Percentiles rank a stretch among this genome's conserved stretches.
These are phyloP conservation scores for Peronospora destructor DNA, from an alignment of 352 stramenopile genomes.

Conservation along the genomic window DNA sequence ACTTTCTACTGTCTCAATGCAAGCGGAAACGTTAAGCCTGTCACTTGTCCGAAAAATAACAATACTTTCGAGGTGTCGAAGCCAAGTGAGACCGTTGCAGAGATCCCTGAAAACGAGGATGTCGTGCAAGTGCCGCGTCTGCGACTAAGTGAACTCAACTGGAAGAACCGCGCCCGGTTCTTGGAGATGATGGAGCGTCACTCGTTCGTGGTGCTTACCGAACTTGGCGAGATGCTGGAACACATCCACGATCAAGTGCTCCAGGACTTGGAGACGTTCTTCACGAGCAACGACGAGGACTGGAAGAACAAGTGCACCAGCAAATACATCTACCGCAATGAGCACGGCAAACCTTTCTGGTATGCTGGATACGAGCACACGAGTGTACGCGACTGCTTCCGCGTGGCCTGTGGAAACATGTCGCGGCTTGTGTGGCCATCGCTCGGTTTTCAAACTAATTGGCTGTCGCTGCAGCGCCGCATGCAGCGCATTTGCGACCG, in stretches of 20 bases:
- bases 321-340: conserved; percentile 53
- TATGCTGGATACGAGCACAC: conserved; percentile 57
- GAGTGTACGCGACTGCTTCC: conserved; percentile 52
- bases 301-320: conserved; percentile 42
- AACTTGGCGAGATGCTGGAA: conserved; percentile 40
- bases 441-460: conserved; percentile 34
- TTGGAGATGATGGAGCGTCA: conserved; percentile 48
- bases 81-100: conserved; percentile 6
- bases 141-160: conserved; percentile 36
- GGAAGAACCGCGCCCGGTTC: conserved; percentile 43
- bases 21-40: conserved; percentile 5
- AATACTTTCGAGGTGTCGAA: neutral
- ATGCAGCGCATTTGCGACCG: conserved; percentile 53
- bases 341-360: conserved; percentile 54
- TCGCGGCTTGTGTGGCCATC: conserved; percentile 40
- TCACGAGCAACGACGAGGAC: conserved; percentile 31
- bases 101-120: neutral
- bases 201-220: conserved; percentile 54
- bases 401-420: conserved; percentile 48
- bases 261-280: conserved; percentile 39
- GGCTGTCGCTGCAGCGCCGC: conserved; percentile 32
- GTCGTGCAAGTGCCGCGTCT: conserved; percentile 32
- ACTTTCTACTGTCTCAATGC: conserved; percentile 30
- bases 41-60: neutral
- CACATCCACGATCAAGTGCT: conserved; percentile 31